Evolutionary conservation across 2,329 filamentous ascomycete genomes (phyloP).

Genomic region (Paecilomyces dactylethromorphus): DNA sequence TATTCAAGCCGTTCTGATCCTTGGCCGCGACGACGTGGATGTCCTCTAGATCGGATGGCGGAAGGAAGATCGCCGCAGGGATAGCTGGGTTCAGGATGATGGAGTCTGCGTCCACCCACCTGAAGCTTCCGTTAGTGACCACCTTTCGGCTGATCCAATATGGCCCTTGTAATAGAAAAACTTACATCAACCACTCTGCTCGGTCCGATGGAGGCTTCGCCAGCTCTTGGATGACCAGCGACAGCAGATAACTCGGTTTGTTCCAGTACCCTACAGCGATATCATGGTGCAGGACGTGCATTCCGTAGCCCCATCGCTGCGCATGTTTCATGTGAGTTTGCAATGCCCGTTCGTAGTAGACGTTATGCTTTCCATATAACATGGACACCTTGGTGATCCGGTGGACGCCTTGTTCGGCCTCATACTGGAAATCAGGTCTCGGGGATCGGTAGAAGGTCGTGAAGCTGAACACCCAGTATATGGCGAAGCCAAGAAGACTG

Average conservation of each 20-base stretch:
- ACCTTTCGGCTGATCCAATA: neutral
- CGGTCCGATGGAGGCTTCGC: slow-evolving; percentile 22
- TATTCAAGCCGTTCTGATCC: slow-evolving; percentile 25
- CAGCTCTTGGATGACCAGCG: slow-evolving; percentile 25
- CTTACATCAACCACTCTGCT: slow-evolving; percentile 31
- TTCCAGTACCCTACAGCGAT: slow-evolving; percentile 29
- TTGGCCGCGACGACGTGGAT: slow-evolving; percentile 23
- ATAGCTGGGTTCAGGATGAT: slow-evolving; percentile 24
- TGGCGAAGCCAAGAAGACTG: neutral
- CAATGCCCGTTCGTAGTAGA: slow-evolving; percentile 30
- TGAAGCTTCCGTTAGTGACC: slow-evolving; percentile 3
- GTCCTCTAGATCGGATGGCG: slow-evolving; percentile 18
- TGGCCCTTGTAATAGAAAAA: neutral
- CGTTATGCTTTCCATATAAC: slow-evolving; percentile 23
- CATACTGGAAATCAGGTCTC: neutral
- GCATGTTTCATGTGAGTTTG: slow-evolving; percentile 28
- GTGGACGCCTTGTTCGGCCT: neutral
- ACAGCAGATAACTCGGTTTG: slow-evolving; percentile 23
- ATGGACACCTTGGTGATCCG: slow-evolving; percentile 26
- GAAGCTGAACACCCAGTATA: neutral
- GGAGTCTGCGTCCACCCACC: slow-evolving; percentile 27
- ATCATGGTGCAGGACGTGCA: slow-evolving; percentile 24
- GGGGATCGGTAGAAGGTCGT: neutral
- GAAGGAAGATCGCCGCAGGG: slow-evolving; percentile 24
- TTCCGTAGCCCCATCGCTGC: slow-evolving; percentile 27